phyloP scores from a whole-genome alignment of 2,329 filamentous ascomycete genomes.

The Geosmithia putterillii region DNA sequence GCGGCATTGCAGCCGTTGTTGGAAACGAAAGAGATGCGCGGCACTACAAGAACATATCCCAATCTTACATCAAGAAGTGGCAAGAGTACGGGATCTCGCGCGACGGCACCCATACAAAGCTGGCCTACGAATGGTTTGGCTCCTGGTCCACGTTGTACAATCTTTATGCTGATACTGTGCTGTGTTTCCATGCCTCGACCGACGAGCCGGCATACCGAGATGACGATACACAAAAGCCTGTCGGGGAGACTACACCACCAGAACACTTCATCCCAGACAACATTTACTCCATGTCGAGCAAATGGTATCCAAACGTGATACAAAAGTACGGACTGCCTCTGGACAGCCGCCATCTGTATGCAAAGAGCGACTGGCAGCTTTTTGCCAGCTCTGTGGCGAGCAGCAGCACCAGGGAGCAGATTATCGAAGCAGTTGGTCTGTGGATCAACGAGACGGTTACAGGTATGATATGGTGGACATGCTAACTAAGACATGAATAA shows the following conservation, averaged over 20 bases:
- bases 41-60: slow-evolving; percentile 50
- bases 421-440: slow-evolving; percentile 59
- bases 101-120: slow-evolving; percentile 60
- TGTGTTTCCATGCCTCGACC: slow-evolving; percentile 56
- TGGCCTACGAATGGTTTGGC: slow-evolving; percentile 71
- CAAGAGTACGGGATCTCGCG: slow-evolving; percentile 56
- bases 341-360: slow-evolving; percentile 71
- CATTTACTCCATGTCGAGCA: slow-evolving; percentile 68
- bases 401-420: slow-evolving; percentile 53
- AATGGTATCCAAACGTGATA: slow-evolving; percentile 69
- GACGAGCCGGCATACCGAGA: neutral
- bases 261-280: slow-evolving; percentile 54
- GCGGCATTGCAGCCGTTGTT: slow-evolving; percentile 48
- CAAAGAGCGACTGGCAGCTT: slow-evolving; percentile 87
- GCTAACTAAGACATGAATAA: neutral
- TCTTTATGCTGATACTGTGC: slow-evolving; percentile 60
- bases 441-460: slow-evolving; percentile 80
- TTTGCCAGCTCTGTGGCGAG: slow-evolving; percentile 73
- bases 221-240: neutral
- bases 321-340: slow-evolving; percentile 76
- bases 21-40: slow-evolving; percentile 45
- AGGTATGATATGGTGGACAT: slow-evolving; percentile 20
- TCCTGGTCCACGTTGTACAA: slow-evolving; percentile 77
- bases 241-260: neutral
- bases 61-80: slow-evolving; percentile 60